Evolutionary conservation across 805 yeast genomes (phyloP).

Genomic region (Tanozyma kutaoensis): DNA sequence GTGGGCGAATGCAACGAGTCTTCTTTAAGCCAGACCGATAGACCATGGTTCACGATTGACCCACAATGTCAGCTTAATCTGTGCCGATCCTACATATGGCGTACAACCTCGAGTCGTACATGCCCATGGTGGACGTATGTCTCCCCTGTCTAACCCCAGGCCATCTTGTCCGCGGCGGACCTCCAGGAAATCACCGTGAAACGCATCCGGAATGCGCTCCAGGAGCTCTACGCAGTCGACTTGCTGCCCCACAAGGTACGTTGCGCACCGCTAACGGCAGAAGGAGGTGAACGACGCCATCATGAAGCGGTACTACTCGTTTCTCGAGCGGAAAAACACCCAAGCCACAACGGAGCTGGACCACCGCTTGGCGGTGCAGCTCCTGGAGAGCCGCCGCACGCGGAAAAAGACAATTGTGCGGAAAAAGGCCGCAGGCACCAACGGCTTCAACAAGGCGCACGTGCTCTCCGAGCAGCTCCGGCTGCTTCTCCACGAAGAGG

Average conservation of each 20-base stretch:
- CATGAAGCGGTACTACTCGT: slow-evolving; percentile 38
- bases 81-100: no score
- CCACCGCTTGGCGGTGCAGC: slow-evolving; percentile 34
- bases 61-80: no score
- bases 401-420: slow-evolving; percentile 2
- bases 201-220: slow-evolving; percentile 58
- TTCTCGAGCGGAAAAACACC: slow-evolving; percentile 21
- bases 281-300: slow-evolving; percentile 48
- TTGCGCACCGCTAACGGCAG: slow-evolving; percentile 20
- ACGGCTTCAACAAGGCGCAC: slow-evolving; percentile 29
- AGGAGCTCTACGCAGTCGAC: slow-evolving; percentile 49
- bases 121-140: slow-evolving; percentile 9
- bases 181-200: slow-evolving; percentile 59
- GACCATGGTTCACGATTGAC: no score
- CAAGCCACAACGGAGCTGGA: slow-evolving; percentile 33
- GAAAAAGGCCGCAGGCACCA: slow-evolving; percentile 11
- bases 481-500: slow-evolving; percentile 27
- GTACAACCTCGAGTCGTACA: slow-evolving; percentile 3
- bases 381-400: slow-evolving; percentile 18
- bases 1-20: no score
- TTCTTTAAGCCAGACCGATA: no score
- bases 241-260: slow-evolving; percentile 32
- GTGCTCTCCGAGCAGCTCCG: slow-evolving; percentile 38
- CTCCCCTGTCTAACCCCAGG: slow-evolving; percentile 26
- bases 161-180: slow-evolving; percentile 60